phyloP scores from a whole-genome alignment of 768 basidiomycete genomes.

The Cystobasidium ongulense region DNA sequence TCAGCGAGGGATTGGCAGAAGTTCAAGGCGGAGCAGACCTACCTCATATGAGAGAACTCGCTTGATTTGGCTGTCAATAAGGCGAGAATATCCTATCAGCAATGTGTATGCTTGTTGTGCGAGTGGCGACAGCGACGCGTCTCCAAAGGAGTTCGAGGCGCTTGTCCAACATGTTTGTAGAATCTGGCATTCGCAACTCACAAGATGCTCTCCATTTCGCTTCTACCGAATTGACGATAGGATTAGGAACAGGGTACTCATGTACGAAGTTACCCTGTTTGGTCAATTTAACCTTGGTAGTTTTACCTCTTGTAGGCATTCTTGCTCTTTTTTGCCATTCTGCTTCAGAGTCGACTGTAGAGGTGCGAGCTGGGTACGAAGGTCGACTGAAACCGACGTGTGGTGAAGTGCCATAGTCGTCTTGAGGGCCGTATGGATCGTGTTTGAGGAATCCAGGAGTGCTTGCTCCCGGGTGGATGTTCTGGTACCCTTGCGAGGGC shows the following conservation, averaged over 20 bases:
- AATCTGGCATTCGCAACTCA: conserved; percentile 29
- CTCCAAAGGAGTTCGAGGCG: neutral
- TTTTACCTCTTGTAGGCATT: conserved; percentile 45
- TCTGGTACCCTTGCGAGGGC: neutral
- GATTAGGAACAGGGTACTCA: conserved; percentile 40
- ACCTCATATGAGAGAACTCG: conserved; percentile 56
- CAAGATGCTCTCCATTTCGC: conserved; percentile 22
- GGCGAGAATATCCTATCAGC: neutral
- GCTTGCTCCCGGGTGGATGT: neutral
- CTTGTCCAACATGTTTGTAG: conserved; percentile 1
- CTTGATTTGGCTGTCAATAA: conserved; percentile 52
- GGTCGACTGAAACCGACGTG: neutral
- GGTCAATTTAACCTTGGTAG: conserved; percentile 84
- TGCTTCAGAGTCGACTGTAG: conserved; percentile 30
- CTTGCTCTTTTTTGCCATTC: conserved; percentile 14
- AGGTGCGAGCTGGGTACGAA: neutral
- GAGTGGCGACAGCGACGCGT: neutral
- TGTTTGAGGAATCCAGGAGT: neutral
- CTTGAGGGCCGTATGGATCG: neutral
- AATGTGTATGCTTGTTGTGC: neutral
- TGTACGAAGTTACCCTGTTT: conserved; percentile 41
- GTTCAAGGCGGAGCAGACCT: neutral
- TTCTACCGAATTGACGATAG: conserved; percentile 31
- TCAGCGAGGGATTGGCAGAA: neutral
- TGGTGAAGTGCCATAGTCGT: neutral